A percentile compares a stretch with the other conserved stretches of the same genome.
Conservation (phyloP, 1,284 basidiomycete genomes). For the Ceratobasidium sp. region DNA sequence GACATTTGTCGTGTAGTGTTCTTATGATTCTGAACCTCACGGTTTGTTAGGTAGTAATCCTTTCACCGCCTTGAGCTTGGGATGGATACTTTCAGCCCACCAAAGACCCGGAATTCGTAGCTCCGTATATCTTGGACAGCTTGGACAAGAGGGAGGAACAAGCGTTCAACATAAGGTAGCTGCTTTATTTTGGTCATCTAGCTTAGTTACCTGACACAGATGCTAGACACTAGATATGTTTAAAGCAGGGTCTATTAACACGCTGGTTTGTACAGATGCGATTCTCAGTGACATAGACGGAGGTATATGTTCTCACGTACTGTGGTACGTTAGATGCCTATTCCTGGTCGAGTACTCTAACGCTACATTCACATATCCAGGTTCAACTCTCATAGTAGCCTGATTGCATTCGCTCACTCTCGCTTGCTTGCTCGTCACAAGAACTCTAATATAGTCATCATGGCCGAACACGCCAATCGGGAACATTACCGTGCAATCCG, state of each 20-base stretch:
- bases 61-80: constrained; percentile 23
- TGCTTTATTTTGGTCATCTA: not conserved
- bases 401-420: constrained; percentile 69
- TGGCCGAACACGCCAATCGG: constrained; percentile 72
- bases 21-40: not conserved
- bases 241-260: constrained; percentile 21
- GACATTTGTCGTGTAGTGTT: not conserved
- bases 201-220: not conserved
- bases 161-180: constrained; percentile 1
- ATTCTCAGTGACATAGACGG: constrained; percentile 31
- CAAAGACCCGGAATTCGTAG: constrained; percentile 3
- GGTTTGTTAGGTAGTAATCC: constrained; percentile 22
- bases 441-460: constrained; percentile 70
- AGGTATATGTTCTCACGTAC: constrained; percentile 21
- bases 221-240: constrained; percentile 3
- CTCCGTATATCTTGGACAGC: constrained; percentile 26
- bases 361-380: constrained; percentile 57
- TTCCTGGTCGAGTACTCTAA: not conserved
- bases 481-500: constrained; percentile 67
- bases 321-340: not conserved
- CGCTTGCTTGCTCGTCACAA: constrained; percentile 64
- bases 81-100: constrained; percentile 20
- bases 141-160: not conserved
- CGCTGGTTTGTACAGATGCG: constrained; percentile 19
- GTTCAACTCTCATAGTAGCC: constrained; percentile 73